Evolutionary conservation across 768 basidiomycete genomes (phyloP).

Genomic region (Leccinum disarticulatum): DNA sequence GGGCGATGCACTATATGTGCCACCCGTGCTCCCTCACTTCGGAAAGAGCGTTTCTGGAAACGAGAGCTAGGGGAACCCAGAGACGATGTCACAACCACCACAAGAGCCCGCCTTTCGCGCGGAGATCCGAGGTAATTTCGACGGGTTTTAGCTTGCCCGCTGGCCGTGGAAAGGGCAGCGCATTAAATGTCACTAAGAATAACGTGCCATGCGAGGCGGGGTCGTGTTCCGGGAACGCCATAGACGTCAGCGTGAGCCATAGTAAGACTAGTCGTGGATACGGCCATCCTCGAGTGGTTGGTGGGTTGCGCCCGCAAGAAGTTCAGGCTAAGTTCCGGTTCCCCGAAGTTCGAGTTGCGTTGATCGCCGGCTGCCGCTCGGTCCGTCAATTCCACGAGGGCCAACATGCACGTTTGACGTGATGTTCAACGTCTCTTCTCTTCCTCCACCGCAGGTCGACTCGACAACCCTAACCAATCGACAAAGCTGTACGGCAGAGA

Average conservation of each 20-base stretch:
- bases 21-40: background rate
- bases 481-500: background rate
- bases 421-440: slow-evolving; percentile 1
- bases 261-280: background rate
- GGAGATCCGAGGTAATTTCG: slow-evolving; percentile 1
- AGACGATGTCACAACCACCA: background rate
- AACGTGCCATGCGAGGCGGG: slow-evolving; percentile 6
- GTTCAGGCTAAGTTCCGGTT: background rate
- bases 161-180: background rate
- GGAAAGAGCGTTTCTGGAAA: slow-evolving; percentile 3
- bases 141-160: background rate
- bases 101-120: background rate
- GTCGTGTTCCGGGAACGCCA: slow-evolving; percentile 12
- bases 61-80: background rate
- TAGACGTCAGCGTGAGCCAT: slow-evolving; percentile 8
- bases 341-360: background rate
- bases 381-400: slow-evolving; percentile 11
- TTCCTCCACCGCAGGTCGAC: slow-evolving; percentile 10
- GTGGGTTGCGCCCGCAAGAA: slow-evolving; percentile 2
- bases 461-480: slow-evolving; percentile 5
- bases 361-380: slow-evolving; percentile 13
- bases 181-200: slow-evolving; percentile 2
- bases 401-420: slow-evolving; percentile 11
- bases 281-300: slow-evolving; percentile 17
- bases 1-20: slow-evolving; percentile 3